Percentiles rank a stretch among this genome's conserved stretches.
Evolutionary conservation across 1,139 yeast species (phyloP).

Genomic region (Yamadazyma dushanensis): DNA sequence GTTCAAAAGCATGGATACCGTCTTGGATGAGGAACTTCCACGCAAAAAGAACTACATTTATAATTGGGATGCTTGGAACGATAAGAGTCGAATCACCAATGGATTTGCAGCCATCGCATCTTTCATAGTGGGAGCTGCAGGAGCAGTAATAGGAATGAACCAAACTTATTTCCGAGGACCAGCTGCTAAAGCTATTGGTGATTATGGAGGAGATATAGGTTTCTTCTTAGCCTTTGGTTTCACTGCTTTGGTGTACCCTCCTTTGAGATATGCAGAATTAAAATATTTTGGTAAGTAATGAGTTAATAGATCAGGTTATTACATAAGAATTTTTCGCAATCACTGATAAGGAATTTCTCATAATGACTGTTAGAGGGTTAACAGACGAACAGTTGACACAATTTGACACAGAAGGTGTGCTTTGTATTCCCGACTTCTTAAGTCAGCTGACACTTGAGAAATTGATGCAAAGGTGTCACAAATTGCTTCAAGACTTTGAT

Average conservation of each 20-base stretch:
- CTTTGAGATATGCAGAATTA: conserved; percentile 63
- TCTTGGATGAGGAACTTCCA: conserved; percentile 4
- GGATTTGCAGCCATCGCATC: conserved; percentile 67
- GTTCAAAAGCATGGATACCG: conserved; percentile 24
- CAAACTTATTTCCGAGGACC: conserved; percentile 80
- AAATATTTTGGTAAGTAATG: conserved; percentile 48
- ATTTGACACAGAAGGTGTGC: conserved; percentile 60
- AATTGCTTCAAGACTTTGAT: conserved; percentile 51
- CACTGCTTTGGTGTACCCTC: conserved; percentile 64
- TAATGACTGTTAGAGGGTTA: conserved; percentile 12
- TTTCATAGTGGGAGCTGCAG: conserved; percentile 65
- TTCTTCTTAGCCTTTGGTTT: conserved; percentile 80
- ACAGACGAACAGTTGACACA: conserved; percentile 41
- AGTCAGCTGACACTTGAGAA: conserved; percentile 35
- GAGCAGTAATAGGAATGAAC: conserved; percentile 82
- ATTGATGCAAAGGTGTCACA: conserved; percentile 44
- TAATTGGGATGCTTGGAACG: conserved; percentile 71
- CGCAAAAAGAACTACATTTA: conserved; percentile 25
- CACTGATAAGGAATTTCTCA: conserved; percentile 3
- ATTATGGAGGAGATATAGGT: conserved; percentile 73
- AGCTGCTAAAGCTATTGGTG: conserved; percentile 56
- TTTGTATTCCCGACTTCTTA: conserved; percentile 60
- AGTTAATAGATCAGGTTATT: no score
- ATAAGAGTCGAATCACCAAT: conserved; percentile 51
- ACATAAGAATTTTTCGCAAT: neutral